Evolutionary conservation across 108 stramenopile species (phyloP).

Genomic region (Chaetoceros tenuissimus): DNA sequence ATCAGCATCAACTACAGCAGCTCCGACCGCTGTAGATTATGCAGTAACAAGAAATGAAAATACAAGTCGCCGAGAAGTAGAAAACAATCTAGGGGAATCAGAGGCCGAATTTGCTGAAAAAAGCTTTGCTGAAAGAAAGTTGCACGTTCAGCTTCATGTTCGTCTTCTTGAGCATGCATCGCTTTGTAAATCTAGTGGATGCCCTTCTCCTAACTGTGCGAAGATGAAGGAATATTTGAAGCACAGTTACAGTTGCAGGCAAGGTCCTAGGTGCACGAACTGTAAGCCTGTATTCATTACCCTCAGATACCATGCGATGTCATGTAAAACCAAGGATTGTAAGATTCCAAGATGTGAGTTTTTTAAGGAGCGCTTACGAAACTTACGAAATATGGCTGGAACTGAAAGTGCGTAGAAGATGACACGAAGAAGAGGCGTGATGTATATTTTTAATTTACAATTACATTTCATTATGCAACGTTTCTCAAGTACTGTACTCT

Average conservation of each 20-base stretch:
- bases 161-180: slow-evolving; percentile 94
- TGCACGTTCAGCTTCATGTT: slow-evolving; percentile 89
- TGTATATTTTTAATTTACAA: too few species aligned
- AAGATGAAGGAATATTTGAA: slow-evolving; percentile 94
- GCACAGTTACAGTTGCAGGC: slow-evolving; percentile 69
- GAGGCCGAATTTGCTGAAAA: slow-evolving; percentile 61
- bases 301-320: slow-evolving; percentile 90
- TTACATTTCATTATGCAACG: too few species aligned
- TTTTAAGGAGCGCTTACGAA: slow-evolving; percentile 82
- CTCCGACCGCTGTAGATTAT: too few species aligned
- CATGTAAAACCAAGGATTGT: slow-evolving; percentile 81
- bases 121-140: too few species aligned
- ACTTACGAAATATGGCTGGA: too few species aligned
- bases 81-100: slow-evolving; percentile 40
- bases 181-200: slow-evolving; percentile 64
- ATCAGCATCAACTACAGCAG: too few species aligned
- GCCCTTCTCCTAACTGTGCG: slow-evolving; percentile 82
- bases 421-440: too few species aligned
- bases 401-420: too few species aligned
- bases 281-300: slow-evolving; percentile 95
- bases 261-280: slow-evolving; percentile 57
- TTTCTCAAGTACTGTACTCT: too few species aligned
- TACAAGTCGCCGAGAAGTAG: too few species aligned
- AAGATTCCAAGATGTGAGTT: slow-evolving; percentile 89
- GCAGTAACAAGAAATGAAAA: too few species aligned